A percentile compares a stretch with the other conserved stretches of the same genome.
Conservation (phyloP, 441 rosid genomes). For the Gossypium armourianum region DNA sequence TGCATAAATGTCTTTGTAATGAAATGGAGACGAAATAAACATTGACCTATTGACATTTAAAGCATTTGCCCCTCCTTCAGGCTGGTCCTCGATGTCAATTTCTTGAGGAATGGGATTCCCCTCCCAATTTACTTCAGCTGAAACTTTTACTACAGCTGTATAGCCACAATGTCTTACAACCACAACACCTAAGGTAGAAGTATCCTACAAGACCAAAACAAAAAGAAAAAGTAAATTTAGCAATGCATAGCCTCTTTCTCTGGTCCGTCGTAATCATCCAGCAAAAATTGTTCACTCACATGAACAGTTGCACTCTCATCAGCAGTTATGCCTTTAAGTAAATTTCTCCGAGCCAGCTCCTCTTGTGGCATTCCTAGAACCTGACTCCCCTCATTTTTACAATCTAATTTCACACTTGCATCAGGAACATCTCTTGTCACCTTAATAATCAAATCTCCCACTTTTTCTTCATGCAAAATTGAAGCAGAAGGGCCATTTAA, state of each 20-base stretch:
- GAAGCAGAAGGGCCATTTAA: constrained; percentile 26
- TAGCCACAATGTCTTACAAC: constrained; percentile 62
- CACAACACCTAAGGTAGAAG: constrained; percentile 61
- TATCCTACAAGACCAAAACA: constrained; percentile 38
- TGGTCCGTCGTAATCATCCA: constrained; percentile 18
- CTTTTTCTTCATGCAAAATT: constrained; percentile 37
- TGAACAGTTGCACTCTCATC: constrained; percentile 78
- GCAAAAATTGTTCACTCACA: constrained; percentile 31
- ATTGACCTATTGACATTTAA: constrained; percentile 60
- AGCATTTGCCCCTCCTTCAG: constrained; percentile 73
- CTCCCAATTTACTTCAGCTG: constrained; percentile 36
- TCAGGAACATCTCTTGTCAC: constrained; percentile 55
- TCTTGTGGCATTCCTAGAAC: constrained; percentile 50
- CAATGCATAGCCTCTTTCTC: constrained; percentile 21
- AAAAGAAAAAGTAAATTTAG: constrained; percentile 23
- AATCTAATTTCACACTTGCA: constrained; percentile 52
- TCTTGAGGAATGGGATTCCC: constrained; percentile 38
- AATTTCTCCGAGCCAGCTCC: constrained; percentile 51
- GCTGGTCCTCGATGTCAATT: constrained; percentile 55
- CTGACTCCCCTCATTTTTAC: constrained; percentile 57
- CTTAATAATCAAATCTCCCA: constrained; percentile 46
- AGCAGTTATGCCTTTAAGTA: constrained; percentile 73
- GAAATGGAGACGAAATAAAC: constrained; percentile 15
- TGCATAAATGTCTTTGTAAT: background rate
- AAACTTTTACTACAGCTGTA: constrained; percentile 53